Evolutionary conservation across 2,329 filamentous ascomycete genomes (phyloP).

Genomic region (Leptodontidium sp.): DNA sequence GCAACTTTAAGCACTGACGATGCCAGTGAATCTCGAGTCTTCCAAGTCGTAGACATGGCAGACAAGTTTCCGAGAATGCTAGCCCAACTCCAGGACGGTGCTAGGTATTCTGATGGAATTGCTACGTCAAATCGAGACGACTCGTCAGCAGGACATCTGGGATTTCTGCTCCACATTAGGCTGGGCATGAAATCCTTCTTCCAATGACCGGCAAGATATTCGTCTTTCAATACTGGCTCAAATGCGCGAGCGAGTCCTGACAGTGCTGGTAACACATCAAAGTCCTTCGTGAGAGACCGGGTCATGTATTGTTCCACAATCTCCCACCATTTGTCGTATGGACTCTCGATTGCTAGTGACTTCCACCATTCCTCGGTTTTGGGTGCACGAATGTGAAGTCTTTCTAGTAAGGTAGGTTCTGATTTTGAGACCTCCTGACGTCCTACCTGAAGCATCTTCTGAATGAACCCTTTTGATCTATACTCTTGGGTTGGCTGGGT

Average conservation of each 20-base stretch:
- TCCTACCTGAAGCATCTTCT: slow-evolving; percentile 26
- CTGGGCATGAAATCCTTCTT: slow-evolving; percentile 32
- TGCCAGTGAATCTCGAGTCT: slow-evolving; percentile 24
- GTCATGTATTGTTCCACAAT: slow-evolving; percentile 30
- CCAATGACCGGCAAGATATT: slow-evolving; percentile 39
- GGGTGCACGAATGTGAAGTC: slow-evolving; percentile 11
- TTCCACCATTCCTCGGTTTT: slow-evolving; percentile 35
- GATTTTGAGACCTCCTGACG: slow-evolving; percentile 9
- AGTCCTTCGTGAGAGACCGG: slow-evolving; percentile 34
- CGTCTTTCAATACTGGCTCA: slow-evolving; percentile 32
- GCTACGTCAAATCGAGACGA: slow-evolving; percentile 27
- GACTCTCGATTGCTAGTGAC: slow-evolving; percentile 26
- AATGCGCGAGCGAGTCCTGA: slow-evolving; percentile 36
- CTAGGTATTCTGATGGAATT: slow-evolving; percentile 28
- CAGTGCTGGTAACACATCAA: slow-evolving; percentile 37
- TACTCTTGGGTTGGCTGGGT: slow-evolving; percentile 33
- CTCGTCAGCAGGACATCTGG: slow-evolving; percentile 24
- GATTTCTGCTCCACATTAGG: slow-evolving; percentile 30
- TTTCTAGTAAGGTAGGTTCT: slow-evolving; percentile 14
- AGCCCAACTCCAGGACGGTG: slow-evolving; percentile 36
- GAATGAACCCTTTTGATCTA: slow-evolving; percentile 33
- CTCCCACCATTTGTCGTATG: slow-evolving; percentile 36
- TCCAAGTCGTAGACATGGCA: slow-evolving; percentile 26
- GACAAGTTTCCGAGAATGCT: slow-evolving; percentile 29
- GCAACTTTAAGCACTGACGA: slow-evolving; percentile 15